Conservation (phyloP, 352 stramenopile species). For the Pythium coloratum region DNA sequence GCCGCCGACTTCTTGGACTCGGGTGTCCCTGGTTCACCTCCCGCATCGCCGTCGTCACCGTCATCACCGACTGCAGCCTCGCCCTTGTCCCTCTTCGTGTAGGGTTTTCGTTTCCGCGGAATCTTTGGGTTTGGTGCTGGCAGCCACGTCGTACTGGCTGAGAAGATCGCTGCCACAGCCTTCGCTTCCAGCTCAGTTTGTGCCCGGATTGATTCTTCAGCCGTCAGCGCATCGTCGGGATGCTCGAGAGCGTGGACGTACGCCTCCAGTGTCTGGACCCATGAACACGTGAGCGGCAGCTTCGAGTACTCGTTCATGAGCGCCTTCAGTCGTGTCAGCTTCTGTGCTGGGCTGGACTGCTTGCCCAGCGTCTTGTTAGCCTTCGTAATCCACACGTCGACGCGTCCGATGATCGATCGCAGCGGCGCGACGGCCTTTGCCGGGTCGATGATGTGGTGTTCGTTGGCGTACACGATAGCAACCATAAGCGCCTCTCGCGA, state of each 20-base stretch:
- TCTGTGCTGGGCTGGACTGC: slow-evolving; percentile 54
- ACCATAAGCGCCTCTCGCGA: slow-evolving; percentile 58
- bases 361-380: slow-evolving; percentile 80
- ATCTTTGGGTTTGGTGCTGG: slow-evolving; percentile 35
- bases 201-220: slow-evolving; percentile 35
- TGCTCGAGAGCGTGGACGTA: slow-evolving; percentile 27
- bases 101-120: slow-evolving; percentile 67
- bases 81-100: slow-evolving; percentile 63
- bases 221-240: slow-evolving; percentile 31
- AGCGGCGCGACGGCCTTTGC: slow-evolving; percentile 59
- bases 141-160: slow-evolving; percentile 22
- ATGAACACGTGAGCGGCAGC: slow-evolving; percentile 72
- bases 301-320: slow-evolving; percentile 90
- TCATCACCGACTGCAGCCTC: neutral
- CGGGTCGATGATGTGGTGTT: slow-evolving; percentile 67
- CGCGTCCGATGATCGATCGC: slow-evolving; percentile 66
- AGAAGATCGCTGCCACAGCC: slow-evolving; percentile 29
- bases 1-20: slow-evolving; percentile 16
- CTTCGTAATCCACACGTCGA: slow-evolving; percentile 81
- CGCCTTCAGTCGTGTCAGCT: slow-evolving; percentile 57
- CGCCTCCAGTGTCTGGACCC: slow-evolving; percentile 32
- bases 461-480: slow-evolving; percentile 59
- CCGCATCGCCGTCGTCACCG: slow-evolving; percentile 1
- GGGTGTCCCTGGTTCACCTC: slow-evolving; percentile 5
- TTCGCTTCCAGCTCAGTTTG: slow-evolving; percentile 33